phyloP scores from a whole-genome alignment of 1,284 basidiomycete genomes.

The Vanrija sp. region DNA sequence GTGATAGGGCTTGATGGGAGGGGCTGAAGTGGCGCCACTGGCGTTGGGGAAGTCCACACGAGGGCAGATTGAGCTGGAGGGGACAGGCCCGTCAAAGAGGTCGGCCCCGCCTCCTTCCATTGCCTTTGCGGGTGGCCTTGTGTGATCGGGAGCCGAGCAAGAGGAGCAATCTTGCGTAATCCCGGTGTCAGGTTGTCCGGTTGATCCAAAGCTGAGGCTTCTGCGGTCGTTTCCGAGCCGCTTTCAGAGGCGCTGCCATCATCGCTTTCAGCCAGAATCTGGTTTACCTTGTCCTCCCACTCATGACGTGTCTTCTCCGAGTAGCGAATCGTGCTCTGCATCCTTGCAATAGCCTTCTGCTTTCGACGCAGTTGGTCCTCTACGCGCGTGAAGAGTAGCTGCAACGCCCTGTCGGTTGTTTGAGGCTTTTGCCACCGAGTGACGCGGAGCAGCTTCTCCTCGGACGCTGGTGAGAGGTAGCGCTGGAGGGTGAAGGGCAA shows the following conservation, averaged over 20 bases:
- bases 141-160: slow-evolving; percentile 42
- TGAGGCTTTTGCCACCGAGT: slow-evolving; percentile 77
- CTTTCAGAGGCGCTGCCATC: slow-evolving; percentile 49
- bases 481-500: slow-evolving; percentile 90
- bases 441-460: slow-evolving; percentile 74
- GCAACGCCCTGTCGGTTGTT: slow-evolving; percentile 79
- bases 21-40: neutral
- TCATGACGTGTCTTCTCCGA: slow-evolving; percentile 95
- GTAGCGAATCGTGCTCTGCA: slow-evolving; percentile 97
- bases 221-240: slow-evolving; percentile 25
- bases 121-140: slow-evolving; percentile 41
- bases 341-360: slow-evolving; percentile 88
- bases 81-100: too few relatives aligned
- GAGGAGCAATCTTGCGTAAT: slow-evolving; percentile 39
- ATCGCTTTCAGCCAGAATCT: slow-evolving; percentile 59
- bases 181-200: slow-evolving; percentile 21
- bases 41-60: neutral
- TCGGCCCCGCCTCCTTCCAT: too few relatives aligned
- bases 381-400: slow-evolving; percentile 76
- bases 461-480: slow-evolving; percentile 77
- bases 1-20: neutral
- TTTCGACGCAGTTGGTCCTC: slow-evolving; percentile 88
- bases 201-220: too few relatives aligned
- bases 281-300: slow-evolving; percentile 85
- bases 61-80: neutral